These are phyloP conservation scores for Phytophthora europaea DNA, from an alignment of 352 stramenopile species.

Conservation along the genomic window DNA sequence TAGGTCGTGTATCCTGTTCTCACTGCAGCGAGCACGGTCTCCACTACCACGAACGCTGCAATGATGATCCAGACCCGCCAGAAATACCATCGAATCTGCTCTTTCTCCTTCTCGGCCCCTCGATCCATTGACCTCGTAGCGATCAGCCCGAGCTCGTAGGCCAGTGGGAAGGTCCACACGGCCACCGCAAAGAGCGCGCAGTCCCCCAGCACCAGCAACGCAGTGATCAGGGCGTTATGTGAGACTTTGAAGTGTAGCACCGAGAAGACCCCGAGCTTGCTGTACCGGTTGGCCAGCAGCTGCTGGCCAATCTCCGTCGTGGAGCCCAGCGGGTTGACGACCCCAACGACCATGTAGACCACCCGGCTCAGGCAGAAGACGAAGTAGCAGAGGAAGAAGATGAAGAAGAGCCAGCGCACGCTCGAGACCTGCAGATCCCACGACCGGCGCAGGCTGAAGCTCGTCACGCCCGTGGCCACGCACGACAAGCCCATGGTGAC, in stretches of 20 bases:
- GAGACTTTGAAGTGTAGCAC: conserved; percentile 54
- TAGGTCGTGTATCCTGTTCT: conserved; percentile 56
- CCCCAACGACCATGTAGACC: conserved; percentile 50
- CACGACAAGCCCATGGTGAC: conserved; percentile 41
- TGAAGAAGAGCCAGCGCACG: conserved; percentile 72
- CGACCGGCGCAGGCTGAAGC: conserved; percentile 44
- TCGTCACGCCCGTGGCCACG: conserved; percentile 51
- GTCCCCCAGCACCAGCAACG: conserved; percentile 48
- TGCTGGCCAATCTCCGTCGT: conserved; percentile 15
- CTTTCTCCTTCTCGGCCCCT: conserved; percentile 51
- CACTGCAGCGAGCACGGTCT: conserved; percentile 40
- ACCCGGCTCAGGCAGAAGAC: conserved; percentile 42
- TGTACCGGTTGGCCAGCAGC: conserved; percentile 34
- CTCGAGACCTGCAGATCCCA: conserved; percentile 65
- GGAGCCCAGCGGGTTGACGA: conserved; percentile 28
- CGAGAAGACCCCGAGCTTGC: conserved; percentile 47
- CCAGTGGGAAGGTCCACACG: conserved; percentile 56
- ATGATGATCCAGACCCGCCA: conserved; percentile 45
- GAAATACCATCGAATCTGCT: conserved; percentile 48
- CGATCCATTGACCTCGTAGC: conserved; percentile 60
- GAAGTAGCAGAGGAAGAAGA: conserved; percentile 63
- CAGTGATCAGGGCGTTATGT: conserved; percentile 34
- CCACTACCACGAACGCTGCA: conserved; percentile 34
- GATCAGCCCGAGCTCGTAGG: conserved; percentile 54
- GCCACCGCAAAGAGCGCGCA: conserved; percentile 51